Percentiles rank a stretch among this genome's conserved stretches.
phyloP scores from a whole-genome alignment of 371 early-diverging fungal species.

The Mortierella sp. region DNA sequence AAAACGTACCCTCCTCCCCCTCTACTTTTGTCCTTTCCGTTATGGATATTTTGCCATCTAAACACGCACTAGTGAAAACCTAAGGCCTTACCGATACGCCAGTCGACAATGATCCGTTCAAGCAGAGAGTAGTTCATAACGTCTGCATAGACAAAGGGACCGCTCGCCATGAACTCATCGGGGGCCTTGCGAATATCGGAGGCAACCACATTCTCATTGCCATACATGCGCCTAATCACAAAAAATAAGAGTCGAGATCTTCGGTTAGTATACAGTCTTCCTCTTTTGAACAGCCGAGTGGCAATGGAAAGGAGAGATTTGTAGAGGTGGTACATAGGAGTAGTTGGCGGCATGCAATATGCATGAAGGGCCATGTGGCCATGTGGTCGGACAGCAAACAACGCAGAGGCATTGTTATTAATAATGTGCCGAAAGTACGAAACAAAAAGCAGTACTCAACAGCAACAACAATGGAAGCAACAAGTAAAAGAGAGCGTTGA shows the following conservation, averaged over 20 bases:
- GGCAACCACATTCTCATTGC: slow-evolving; percentile 64
- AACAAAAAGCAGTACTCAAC: slow-evolving; percentile 30
- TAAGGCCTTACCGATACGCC: slow-evolving; percentile 55
- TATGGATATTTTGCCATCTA: background rate
- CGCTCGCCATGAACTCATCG: slow-evolving; percentile 55
- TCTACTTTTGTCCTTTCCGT: background rate
- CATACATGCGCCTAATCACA: slow-evolving; percentile 56
- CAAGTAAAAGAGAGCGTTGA: background rate
- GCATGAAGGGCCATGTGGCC: background rate
- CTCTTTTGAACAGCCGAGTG: too few relatives aligned
- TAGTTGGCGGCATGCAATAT: background rate
- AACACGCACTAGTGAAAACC: background rate
- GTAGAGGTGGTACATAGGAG: too few relatives aligned
- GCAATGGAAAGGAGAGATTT: too few relatives aligned
- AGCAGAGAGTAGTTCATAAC: slow-evolving; percentile 66
- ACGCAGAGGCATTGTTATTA: background rate
- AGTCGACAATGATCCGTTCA: slow-evolving; percentile 66
- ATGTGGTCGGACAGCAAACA: background rate
- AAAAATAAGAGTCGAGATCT: background rate
- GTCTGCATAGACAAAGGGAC: slow-evolving; percentile 70
- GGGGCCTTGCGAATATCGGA: slow-evolving; percentile 68
- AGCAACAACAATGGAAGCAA: background rate
- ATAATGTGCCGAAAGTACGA: slow-evolving; percentile 35
- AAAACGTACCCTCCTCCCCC: background rate
- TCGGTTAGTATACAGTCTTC: too few relatives aligned